phyloP scores from a whole-genome alignment of 129 eudicot species.

The Centaurea solstitialis region DNA sequence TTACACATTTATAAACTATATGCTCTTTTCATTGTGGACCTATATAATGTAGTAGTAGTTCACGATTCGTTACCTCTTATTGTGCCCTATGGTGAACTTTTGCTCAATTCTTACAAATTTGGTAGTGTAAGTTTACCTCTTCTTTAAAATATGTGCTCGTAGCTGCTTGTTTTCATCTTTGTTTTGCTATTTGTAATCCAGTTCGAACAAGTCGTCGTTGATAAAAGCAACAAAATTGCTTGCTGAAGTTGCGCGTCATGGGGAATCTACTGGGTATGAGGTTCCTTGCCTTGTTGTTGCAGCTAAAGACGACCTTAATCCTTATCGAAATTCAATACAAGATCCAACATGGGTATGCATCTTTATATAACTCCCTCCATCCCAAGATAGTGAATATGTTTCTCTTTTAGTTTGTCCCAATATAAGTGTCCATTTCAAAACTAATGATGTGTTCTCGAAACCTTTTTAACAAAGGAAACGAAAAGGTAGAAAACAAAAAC shows the following conservation, averaged over 20 bases:
- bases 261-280: constrained; percentile 90
- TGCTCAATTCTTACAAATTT: background rate
- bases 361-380: background rate
- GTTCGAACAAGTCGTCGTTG: constrained; percentile 81
- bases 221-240: constrained; percentile 74
- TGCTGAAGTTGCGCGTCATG: constrained; percentile 86
- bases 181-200: constrained; percentile 21
- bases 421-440: background rate
- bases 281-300: constrained; percentile 94
- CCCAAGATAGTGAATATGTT: background rate
- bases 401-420: background rate
- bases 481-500: background rate
- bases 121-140: background rate
- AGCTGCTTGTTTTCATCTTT: constrained; percentile 5
- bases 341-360: constrained; percentile 87
- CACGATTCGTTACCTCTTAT: no score
- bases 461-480: background rate
- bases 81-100: no score
- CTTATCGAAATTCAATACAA: constrained; percentile 73
- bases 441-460: background rate
- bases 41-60: no score
- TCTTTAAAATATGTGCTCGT: background rate
- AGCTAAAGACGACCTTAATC: constrained; percentile 88
- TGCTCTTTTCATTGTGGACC: no score
- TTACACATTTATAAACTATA: no score